Conservation (phyloP, 148 eudicot genomes). For the Euryodendron excelsum region DNA sequence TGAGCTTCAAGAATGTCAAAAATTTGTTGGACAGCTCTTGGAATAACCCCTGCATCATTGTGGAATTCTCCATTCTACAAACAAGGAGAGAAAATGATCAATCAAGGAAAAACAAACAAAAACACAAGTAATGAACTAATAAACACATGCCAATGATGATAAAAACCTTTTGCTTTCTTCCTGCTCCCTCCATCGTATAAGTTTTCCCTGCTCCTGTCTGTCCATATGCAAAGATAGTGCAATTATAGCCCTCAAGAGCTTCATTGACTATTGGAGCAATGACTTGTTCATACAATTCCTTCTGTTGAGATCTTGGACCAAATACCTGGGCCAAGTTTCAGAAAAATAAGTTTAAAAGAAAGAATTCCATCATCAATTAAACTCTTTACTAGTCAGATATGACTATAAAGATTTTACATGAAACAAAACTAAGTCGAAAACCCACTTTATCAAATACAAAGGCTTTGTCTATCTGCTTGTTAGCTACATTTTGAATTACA, state of each 20-base stretch:
- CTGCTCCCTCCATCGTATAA: conserved; percentile 45
- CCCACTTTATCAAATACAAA: conserved; percentile 35
- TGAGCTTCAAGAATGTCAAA: conserved; percentile 38
- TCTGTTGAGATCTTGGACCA: conserved; percentile 30
- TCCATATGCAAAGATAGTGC: conserved; percentile 41
- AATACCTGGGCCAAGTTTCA: conserved; percentile 24
- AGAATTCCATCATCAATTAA: neutral
- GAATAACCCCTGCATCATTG: conserved; percentile 35
- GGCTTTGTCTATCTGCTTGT: conserved; percentile 24
- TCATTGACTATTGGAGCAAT: conserved; percentile 31
- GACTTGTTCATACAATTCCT: conserved; percentile 29
- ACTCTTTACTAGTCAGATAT: no score
- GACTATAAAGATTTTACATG: neutral
- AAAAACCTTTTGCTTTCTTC: conserved; percentile 18
- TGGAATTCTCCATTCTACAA: conserved; percentile 33
- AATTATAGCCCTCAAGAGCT: conserved; percentile 37
- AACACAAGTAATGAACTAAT: neutral
- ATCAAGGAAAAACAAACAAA: neutral
- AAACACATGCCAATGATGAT: neutral
- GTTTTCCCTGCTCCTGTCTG: conserved; percentile 44
- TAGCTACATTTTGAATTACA: conserved; percentile 9
- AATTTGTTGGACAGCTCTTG: conserved; percentile 37
- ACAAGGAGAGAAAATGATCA: neutral
- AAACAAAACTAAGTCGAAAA: neutral
- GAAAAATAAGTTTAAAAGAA: neutral